Percentiles rank a stretch among this genome's conserved stretches.
These are phyloP conservation scores for Chamaecrista fasciculata DNA, from an alignment of 306 rosid genomes.

Conservation along the genomic window DNA sequence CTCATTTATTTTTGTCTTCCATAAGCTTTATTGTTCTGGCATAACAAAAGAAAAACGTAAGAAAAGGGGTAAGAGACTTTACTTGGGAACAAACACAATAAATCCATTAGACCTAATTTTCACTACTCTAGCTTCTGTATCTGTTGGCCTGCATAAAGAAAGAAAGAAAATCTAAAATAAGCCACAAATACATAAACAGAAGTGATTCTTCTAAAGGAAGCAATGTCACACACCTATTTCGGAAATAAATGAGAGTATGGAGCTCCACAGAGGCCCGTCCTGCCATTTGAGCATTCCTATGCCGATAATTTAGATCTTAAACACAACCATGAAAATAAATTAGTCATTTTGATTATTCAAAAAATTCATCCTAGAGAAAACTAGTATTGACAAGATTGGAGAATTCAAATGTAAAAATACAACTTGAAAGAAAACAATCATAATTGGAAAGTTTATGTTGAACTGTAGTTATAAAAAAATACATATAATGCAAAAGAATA, in stretches of 20 bases:
- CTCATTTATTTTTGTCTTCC: background rate
- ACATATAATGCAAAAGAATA: background rate
- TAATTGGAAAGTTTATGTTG: background rate
- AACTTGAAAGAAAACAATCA: background rate
- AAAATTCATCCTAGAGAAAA: background rate
- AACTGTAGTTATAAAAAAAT: background rate
- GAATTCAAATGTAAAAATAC: constrained; percentile 2
- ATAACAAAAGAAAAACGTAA: background rate
- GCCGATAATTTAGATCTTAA: constrained; percentile 92
- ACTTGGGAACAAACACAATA: constrained; percentile 96
- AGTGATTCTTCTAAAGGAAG: constrained; percentile 7
- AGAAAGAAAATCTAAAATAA: constrained; percentile 22
- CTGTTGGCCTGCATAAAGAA: constrained; percentile 70
- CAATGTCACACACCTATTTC: constrained; percentile 51
- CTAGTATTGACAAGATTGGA: background rate
- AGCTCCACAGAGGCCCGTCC: constrained; percentile 94
- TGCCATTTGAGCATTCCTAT: constrained; percentile 97
- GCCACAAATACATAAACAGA: constrained; percentile 19
- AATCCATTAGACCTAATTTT: constrained; percentile 94
- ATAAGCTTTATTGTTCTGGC: background rate
- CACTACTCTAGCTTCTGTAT: constrained; percentile 88
- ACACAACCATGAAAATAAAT: constrained; percentile 20
- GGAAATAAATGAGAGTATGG: constrained; percentile 79
- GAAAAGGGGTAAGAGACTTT: constrained; percentile 32
- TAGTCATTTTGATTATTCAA: background rate